Evolutionary conservation across 192 early-diverging fungal genomes (phyloP), one percentile per base, ranked within the genome.

Genomic region (Coemansia sp.): DNA sequence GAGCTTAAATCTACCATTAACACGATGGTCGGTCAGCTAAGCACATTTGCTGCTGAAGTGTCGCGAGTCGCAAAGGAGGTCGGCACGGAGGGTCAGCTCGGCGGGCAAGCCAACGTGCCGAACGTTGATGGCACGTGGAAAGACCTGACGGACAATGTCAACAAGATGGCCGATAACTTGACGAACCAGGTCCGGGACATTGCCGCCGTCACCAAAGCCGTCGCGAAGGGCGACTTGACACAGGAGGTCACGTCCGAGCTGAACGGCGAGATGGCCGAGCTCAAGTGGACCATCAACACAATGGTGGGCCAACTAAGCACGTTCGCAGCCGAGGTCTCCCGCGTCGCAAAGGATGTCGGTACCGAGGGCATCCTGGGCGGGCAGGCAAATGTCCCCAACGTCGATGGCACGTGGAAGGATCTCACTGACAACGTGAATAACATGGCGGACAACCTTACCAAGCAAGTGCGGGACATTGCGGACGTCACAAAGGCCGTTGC

Each of bases 271-370:
- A 49, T 42, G 40, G 40, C 4, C 18, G 23, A 27, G 11, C 47
- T 49, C 7, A 50, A 81, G 56, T 82, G 83, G 49, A 60, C 82
- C 27, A 78, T 80, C n/a, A 85, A 87, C 35, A 81, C 58, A 1
- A 67, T 67, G 65, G 65, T 67, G 3, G 65, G 60, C 35, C 65
- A 56, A n/a, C 58, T 67, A 0, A 52, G 65, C 18, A 55, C 31
- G 0, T 67, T 67, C 21, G 57, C 64, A 0, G 43, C 30, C 2
- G 64, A 67, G 18, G 58, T 67, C 1, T 83, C 86, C 0, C 80
- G 88, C 47, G 86, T 89, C 4, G 80, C 88, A 8, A 81, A 83
- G n/a, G 86, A 89, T 56, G 88, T 89, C n/a, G 88, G 88, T 1
- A 87, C 85, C 0, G 88, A 89, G 53, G 88, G 88, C n/a, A 69